Evolutionary conservation across 805 yeast genomes (phyloP), one percentile per base, ranked within the genome.

Genomic region (Saccharomycopsis amapae): DNA sequence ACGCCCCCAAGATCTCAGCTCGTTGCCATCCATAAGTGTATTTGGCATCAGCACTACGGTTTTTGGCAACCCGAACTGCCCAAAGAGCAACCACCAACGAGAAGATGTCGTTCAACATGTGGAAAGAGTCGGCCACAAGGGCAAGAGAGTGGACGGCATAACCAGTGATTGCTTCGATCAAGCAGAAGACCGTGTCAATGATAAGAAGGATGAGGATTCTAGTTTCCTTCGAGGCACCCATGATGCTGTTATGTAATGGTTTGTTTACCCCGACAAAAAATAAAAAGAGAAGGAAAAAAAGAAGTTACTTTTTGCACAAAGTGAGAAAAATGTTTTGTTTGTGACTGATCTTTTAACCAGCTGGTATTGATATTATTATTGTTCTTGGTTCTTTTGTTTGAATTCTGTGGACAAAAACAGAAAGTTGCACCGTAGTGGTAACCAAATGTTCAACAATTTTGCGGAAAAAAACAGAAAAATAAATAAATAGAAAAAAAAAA

Each of bases 21-120:
- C 98, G 74, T 63, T 90, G 95, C 95, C 97, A 87, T 15, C 98
- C 98, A 58, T 93, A 90, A 2, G 97, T 93, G 66, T 85, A 90
- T 48, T 80, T 81, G 2, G 93, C 81, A 61, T 87, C 93, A 1
- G 96, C 93, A 24, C 79, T 78, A 57, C 79, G 76, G 33, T 77
- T 78, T 56, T 83, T 83, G 44, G 96, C 88, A 10, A 88, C 96
- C 51, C 76, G 76, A 18, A 93, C 97, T 0, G 98, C 98, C 97
- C 97, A 90, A 26, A 89, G 68, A 0, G 98, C 98, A 42, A 90
- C 88, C 17, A 89, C 53, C 30, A 90, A 69, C 1, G 97, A 87
- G 49, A 90, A 79, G 45, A 90, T 85, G 65, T 90, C 98, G 66
- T 93, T 90, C 53, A 90, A 71, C 97, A 93, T 93, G 63, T 90